phyloP scores from a whole-genome alignment of 2,329 filamentous ascomycete species.

The Teratosphaeria nubilosa region DNA sequence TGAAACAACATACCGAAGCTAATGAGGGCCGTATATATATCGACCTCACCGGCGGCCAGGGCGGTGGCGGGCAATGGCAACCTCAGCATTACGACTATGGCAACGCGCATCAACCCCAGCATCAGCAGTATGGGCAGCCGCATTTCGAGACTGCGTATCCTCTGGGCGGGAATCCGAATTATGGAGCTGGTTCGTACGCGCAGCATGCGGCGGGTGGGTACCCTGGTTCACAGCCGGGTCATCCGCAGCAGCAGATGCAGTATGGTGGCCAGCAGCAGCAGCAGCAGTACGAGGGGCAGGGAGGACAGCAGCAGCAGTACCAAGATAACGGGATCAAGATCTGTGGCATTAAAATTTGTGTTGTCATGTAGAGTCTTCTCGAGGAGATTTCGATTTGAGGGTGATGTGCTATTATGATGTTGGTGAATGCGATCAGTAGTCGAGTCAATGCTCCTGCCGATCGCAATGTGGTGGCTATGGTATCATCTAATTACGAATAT shows the following conservation, averaged over 20 bases:
- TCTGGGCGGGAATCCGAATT: constrained; percentile 21
- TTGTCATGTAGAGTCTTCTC: constrained; percentile 21
- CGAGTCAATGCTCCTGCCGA: too few species aligned
- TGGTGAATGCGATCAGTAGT: too few species aligned
- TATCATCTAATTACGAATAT: too few species aligned
- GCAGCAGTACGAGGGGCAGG: constrained; percentile 24
- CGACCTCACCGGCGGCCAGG: constrained; percentile 59
- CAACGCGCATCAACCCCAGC: constrained; percentile 30
- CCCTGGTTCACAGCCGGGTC: constrained; percentile 28
- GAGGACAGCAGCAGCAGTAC: constrained; percentile 30
- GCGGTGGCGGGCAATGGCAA: constrained; percentile 40
- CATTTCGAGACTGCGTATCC: constrained; percentile 31
- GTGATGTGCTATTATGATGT: too few species aligned
- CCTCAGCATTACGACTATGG: constrained; percentile 33
- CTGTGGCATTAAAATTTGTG: constrained; percentile 26
- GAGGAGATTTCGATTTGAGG: not conserved
- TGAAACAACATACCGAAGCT: constrained; percentile 75
- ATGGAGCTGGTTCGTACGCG: constrained; percentile 24
- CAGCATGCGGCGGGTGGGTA: constrained; percentile 23
- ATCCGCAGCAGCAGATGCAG: constrained; percentile 34
- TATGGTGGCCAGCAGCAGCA: constrained; percentile 31
- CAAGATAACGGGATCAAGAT: constrained; percentile 21
- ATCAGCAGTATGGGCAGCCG: constrained; percentile 30
- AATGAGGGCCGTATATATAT: constrained; percentile 87
- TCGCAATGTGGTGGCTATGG: too few species aligned